Base-by-base conservation (phyloP, 2,329 filamentous ascomycete genomes). In the Paraconiothyrium sp. region DNA sequence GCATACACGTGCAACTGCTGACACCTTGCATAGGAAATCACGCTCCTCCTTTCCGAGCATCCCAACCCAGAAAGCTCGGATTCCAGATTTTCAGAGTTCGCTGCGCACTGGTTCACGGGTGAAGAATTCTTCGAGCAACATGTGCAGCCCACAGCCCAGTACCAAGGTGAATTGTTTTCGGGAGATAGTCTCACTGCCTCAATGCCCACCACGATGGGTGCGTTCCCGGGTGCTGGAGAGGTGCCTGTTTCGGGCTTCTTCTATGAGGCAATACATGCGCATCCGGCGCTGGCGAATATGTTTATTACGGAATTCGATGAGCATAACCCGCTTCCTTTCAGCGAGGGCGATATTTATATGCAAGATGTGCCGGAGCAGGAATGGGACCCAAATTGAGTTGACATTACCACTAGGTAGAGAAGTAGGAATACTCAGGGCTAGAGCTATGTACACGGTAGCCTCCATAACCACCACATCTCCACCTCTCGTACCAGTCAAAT, bases 281-380 rank as follows among this genome's bases (percentile, higher is more conserved):
- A 49, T 16, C 35, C n/a, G 10, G 35, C 39, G 20, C 27, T 58
- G 20, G 58, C 65, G 13, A 61, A 63, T 11, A 50, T 63, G 9
- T 64, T 70, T 14, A 37, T 67, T 16, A 67, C 66, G 24, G 64
- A 37, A 5, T 70, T 67, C 49, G 67, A 70, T 54, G 62, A 70
- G 48, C 49, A 63, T 3, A 63, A 66, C 56, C 54, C 65, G 11
- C 57, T 68, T 16, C 54, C 58, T 27, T 51, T 55, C 37, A 22
- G 20, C 6, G 14, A 7, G 13, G 51, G 22, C 13, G 51, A 54
- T 30, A 30, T 14, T 5, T 54, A 44, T 22, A 43, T 54, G 39
- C 51, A 30, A 6, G 35, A 54, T 30, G 35, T 20, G 35, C 4
- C 34, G 20, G 50, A 27, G 34, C 11, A 49, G 4, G 46, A 30